Evolutionary conservation across 2,329 filamentous ascomycete genomes (phyloP).

Genomic region (Penicillium sp.): DNA sequence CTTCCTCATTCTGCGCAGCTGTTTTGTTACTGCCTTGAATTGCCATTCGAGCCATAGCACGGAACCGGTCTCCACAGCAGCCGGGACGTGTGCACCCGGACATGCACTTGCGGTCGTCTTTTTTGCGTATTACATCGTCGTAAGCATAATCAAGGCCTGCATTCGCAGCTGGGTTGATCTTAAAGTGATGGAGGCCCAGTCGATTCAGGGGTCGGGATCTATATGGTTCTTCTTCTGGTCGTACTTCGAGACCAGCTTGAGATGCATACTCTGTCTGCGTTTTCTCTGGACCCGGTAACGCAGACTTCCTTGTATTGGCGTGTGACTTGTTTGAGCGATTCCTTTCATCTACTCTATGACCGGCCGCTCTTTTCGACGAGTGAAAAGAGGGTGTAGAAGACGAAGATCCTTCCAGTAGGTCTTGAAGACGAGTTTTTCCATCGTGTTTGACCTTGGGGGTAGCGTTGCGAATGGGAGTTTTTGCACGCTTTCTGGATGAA

Average conservation of each 20-base stretch:
- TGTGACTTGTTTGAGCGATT: neutral
- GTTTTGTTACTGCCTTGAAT: conserved; percentile 24
- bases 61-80: conserved; percentile 71
- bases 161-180: conserved; percentile 68
- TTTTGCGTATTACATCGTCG: conserved; percentile 66
- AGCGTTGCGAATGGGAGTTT: neutral
- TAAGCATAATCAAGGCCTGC: conserved; percentile 68
- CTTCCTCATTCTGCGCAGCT: conserved; percentile 15
- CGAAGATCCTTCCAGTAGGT: conserved; percentile 27
- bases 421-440: conserved; percentile 21
- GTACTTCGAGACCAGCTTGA: conserved; percentile 7
- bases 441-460: neutral
- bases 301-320: neutral
- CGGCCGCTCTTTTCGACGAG: neutral
- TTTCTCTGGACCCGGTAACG: neutral
- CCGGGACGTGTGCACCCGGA: conserved; percentile 67
- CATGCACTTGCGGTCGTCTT: conserved; percentile 62
- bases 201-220: conserved; percentile 53
- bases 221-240: conserved; percentile 41
- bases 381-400: conserved; percentile 18
- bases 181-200: conserved; percentile 68
- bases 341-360: neutral
- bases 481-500: neutral
- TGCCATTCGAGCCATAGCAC: conserved; percentile 52
- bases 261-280: conserved; percentile 1